Evolutionary conservation across 352 stramenopile species (phyloP).

Genomic region (Thalassiosira pacifica): DNA sequence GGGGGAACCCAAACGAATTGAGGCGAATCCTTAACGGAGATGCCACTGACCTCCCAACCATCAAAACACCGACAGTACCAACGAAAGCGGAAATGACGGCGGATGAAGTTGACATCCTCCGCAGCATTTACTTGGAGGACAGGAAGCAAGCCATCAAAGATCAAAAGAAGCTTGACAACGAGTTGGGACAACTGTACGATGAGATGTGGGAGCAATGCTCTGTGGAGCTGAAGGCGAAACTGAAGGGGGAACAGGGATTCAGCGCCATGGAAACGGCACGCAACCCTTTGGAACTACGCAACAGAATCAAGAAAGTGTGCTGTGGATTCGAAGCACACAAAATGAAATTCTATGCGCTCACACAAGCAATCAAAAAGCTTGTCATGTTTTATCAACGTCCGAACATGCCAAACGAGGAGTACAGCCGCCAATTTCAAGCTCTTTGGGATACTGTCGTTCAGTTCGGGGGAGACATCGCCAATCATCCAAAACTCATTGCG

Average conservation of each 20-base stretch:
- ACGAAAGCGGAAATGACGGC: neutral
- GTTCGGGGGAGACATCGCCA: neutral
- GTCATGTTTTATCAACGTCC: slow-evolving; percentile 6
- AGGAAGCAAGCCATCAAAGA: neutral
- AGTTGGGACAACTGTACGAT: neutral
- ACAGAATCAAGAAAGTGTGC: neutral
- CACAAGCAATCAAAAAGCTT: slow-evolving; percentile 3
- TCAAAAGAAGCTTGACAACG: neutral
- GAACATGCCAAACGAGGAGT: neutral
- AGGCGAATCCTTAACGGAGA: neutral
- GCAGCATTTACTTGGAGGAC: slow-evolving; percentile 1
- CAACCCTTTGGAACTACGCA: slow-evolving; percentile 2
- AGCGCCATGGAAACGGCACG: neutral
- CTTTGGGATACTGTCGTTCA: neutral
- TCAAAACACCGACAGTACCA: neutral
- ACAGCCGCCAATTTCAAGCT: neutral
- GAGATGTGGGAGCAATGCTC: slow-evolving; percentile 12
- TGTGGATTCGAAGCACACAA: neutral
- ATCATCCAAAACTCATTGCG: neutral
- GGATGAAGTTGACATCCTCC: neutral
- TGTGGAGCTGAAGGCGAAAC: neutral
- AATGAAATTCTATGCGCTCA: neutral
- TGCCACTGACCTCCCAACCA: neutral
- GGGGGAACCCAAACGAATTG: neutral
- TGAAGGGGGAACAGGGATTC: neutral